Base-by-base conservation (phyloP, 2,329 filamentous ascomycete species). In the Chaetomium sp. region DNA sequence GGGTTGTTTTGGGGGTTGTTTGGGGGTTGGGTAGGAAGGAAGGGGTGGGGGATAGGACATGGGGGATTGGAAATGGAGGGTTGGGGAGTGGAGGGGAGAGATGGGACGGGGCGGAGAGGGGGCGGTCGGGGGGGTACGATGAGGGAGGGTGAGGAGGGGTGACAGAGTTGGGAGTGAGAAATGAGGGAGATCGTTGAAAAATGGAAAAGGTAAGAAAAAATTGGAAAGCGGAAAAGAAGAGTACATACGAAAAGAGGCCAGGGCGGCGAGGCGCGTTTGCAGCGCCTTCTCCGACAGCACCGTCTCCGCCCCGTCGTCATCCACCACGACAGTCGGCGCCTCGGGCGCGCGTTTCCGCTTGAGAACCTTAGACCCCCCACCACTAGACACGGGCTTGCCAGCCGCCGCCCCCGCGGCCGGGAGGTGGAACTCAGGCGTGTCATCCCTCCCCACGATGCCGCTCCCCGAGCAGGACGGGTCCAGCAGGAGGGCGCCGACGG, bases 381-480 rank as follows among this genome's bases (percentile, higher is more conserved):
- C 54, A 13, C n/a, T 45, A n/a, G 2, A n/a, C 5, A 12, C 1
- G 13, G 33, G 0, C 54, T 19, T 19, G 42, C 19, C 4, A 53
- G n/a, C 38, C 19, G 21, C n/a, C 19, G 9, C 16, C 27, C 16
- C 70, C 2, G 75, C 71, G 19, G 72, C 68, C 42, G 82, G 82
- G 31, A 96, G 80, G 67, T 88, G 82, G 49, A 95, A 76, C 68
- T 85, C 78, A 4, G 92, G 87, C 75, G 89, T 85, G 54, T 93
- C 91, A 71, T 97, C 93, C 23, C 95, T 85, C 2, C 93, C 92
- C 27, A 97, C 87, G 63, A 99, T 99, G 0, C 95, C 95, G 74
- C 92, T 97, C 0, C 95, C 95, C 1, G 93, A 97, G 75, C 95
- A 99, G 74, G 92, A 97, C 0, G 95, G 95, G 74, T 99, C 95